Evolutionary conservation across 352 stramenopile species (phyloP), one percentile per base, ranked within the genome.

Genomic region (Pythium insidiosum): DNA sequence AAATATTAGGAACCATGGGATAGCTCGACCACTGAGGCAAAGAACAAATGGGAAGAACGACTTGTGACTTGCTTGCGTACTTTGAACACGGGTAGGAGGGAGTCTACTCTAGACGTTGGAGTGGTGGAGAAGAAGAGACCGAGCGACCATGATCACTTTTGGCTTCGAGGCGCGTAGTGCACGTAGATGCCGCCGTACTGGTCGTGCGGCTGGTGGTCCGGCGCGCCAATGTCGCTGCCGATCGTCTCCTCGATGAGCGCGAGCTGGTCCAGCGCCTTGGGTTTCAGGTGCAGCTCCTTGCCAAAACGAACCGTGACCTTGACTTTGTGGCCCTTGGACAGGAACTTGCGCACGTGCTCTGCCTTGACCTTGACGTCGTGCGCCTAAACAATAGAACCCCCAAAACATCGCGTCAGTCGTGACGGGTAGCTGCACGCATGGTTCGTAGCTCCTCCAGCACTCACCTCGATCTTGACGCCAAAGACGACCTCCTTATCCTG

Each of bases 301-400:
- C 50, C 60, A 41, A 82, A 89, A 50, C 82, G 84, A 57, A 86
- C 53, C 15, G 69, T 79, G 15, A 85, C 59, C 53, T 87, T 86
- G 26, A 89, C 76, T 48, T 86, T 86, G 62, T 89, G 76, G n/a
- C 69, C 76, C 51, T 86, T 87, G 47, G 38, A 43, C 25, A 89
- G 51, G 40, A 87, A 87, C 39, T 68, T 63, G 46, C 70, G 81
- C 28, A 84, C 38, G 23, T 87, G 73, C 3, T 84, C 58, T 13
- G 77, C 68, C 57, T 89, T 89, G 37, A 78, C 66, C 30, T 79
- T 72, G 49, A 87, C 58, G 43, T 89, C 77, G 38, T 89, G 68
- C 2, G 37, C 44, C 77, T 89, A 39, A 13, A 19, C 29, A 18
- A 28, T 36, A 18, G 15, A 21, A 16, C 7, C 6, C 1, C 40